Evolutionary conservation across 2,329 filamentous ascomycete species (phyloP).

Genomic region (Monosporascus ibericus): DNA sequence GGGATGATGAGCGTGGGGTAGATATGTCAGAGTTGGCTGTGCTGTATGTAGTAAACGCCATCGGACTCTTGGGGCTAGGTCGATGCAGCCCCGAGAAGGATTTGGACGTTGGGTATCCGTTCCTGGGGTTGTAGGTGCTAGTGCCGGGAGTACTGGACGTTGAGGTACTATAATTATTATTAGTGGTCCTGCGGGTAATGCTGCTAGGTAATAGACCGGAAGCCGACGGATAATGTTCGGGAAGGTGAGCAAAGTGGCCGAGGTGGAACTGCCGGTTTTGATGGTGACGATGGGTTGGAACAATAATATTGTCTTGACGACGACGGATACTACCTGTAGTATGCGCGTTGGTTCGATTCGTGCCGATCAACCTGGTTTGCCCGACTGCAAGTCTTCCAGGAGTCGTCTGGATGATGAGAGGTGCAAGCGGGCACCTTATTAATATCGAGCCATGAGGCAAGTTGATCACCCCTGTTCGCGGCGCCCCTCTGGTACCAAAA

Average conservation of each 20-base stretch:
- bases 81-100: conserved; percentile 16
- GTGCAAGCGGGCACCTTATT: not conserved
- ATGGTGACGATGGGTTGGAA: not conserved
- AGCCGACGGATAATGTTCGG: conserved; percentile 23
- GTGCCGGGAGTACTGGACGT: not conserved
- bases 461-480: not conserved
- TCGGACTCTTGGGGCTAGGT: conserved; percentile 25
- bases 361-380: not conserved
- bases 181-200: conserved; percentile 20
- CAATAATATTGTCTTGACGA: not conserved
- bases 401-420: not conserved
- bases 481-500: not conserved
- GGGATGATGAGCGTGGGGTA: conserved; percentile 49
- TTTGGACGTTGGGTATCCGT: conserved; percentile 5
- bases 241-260: conserved; percentile 10
- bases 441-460: not conserved
- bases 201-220: conserved; percentile 25
- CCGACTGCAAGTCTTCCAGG: not conserved
- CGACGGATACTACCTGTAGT: not conserved
- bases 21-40: conserved; percentile 45
- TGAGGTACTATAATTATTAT: not conserved
- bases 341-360: not conserved
- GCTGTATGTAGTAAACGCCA: conserved; percentile 42
- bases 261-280: conserved; percentile 10
- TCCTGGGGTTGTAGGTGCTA: conserved; percentile 1